These are phyloP conservation scores for Boletellus sp. DNA, from an alignment of 768 basidiomycete species.

Conservation along the genomic window DNA sequence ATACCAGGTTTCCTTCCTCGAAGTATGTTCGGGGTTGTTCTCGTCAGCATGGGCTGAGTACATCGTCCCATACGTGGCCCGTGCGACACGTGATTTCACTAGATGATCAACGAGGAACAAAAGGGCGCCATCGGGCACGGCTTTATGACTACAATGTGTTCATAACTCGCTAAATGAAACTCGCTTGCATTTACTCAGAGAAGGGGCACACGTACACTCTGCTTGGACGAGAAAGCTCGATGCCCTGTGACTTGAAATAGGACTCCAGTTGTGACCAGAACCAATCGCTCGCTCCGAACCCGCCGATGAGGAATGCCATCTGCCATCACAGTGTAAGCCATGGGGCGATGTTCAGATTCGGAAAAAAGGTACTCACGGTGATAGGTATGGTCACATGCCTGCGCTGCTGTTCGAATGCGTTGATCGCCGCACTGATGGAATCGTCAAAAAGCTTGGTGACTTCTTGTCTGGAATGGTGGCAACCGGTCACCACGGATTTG, in stretches of 20 bases:
- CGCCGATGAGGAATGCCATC: constrained; percentile 45
- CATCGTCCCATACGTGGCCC: constrained; percentile 52
- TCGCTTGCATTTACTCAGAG: too few relatives aligned
- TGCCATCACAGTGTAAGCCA: not conserved
- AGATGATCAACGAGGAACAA: constrained; percentile 39
- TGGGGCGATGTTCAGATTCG: not conserved
- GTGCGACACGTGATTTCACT: constrained; percentile 43
- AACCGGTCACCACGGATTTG: not conserved
- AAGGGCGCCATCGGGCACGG: constrained; percentile 48
- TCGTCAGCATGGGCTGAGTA: constrained; percentile 22
- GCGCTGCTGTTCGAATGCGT: constrained; percentile 30
- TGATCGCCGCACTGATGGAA: constrained; percentile 32
- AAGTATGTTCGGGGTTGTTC: constrained; percentile 6
- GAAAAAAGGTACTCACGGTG: constrained; percentile 22
- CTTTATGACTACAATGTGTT: constrained; percentile 33
- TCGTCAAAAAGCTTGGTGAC: constrained; percentile 40
- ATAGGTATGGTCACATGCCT: constrained; percentile 21
- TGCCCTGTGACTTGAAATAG: constrained; percentile 31
- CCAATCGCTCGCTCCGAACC: constrained; percentile 46
- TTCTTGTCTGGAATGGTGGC: constrained; percentile 25
- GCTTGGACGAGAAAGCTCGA: constrained; percentile 46
- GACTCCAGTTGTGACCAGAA: constrained; percentile 39
- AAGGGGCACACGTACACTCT: constrained; percentile 39
- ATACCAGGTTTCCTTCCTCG: constrained; percentile 8
- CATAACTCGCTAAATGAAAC: not conserved